Percentiles rank a stretch among this genome's conserved stretches.
Evolutionary conservation across 1,284 basidiomycete species (phyloP).

Genomic region (Cyathus olla): DNA sequence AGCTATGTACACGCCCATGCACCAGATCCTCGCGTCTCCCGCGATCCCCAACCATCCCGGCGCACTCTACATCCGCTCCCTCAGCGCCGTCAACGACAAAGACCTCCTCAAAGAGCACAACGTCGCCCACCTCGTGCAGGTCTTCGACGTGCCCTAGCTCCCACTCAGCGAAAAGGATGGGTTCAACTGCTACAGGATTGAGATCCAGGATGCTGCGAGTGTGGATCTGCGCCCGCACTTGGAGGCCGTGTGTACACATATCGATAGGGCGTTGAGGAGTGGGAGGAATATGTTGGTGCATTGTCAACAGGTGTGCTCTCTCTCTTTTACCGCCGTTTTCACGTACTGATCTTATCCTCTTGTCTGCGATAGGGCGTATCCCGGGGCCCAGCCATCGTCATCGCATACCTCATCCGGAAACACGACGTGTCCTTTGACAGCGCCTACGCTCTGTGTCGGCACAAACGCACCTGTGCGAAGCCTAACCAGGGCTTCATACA

Average conservation of each 20-base stretch:
- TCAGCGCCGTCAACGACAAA: slow-evolving; percentile 62
- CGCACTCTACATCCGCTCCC: slow-evolving; percentile 64
- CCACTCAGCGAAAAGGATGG: slow-evolving; percentile 68
- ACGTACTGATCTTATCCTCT: not conserved
- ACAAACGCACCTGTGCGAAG: slow-evolving; percentile 74
- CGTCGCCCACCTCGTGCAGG: slow-evolving; percentile 75
- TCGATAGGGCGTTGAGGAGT: slow-evolving; percentile 78
- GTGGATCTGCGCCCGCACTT: slow-evolving; percentile 85
- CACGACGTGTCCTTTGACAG: slow-evolving; percentile 75
- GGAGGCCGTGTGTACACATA: slow-evolving; percentile 74
- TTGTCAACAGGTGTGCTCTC: slow-evolving; percentile 81
- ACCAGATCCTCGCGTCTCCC: slow-evolving; percentile 66
- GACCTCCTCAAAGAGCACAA: slow-evolving; percentile 58
- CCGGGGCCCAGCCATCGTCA: slow-evolving; percentile 83
- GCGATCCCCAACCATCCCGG: slow-evolving; percentile 45
- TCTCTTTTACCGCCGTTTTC: not conserved
- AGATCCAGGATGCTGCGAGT: slow-evolving; percentile 73
- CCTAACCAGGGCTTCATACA: slow-evolving; percentile 74
- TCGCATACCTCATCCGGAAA: slow-evolving; percentile 85
- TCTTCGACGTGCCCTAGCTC: slow-evolving; percentile 77
- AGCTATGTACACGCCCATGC: slow-evolving; percentile 86
- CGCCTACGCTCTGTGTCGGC: slow-evolving; percentile 66
- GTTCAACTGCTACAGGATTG: slow-evolving; percentile 71
- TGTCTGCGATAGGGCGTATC: slow-evolving; percentile 40
- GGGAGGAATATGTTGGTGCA: slow-evolving; percentile 85